Evolutionary conservation across 1,284 basidiomycete genomes (phyloP).

Genomic region (Xerocomus amazonicus): DNA sequence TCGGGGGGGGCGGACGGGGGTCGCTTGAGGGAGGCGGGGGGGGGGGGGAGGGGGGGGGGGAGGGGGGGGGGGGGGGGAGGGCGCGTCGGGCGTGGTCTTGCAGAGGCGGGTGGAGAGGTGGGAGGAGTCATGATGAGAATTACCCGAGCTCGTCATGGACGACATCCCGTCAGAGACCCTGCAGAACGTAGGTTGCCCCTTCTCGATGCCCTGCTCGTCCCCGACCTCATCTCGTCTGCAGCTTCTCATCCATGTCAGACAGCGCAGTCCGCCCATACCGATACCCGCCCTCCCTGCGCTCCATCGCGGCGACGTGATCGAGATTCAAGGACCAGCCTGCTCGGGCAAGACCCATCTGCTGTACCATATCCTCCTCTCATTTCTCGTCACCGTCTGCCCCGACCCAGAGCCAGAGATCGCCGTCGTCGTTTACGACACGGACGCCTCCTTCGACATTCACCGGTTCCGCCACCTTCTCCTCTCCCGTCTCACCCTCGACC

Average conservation of each 20-base stretch:
- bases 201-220: neutral
- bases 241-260: constrained; percentile 23
- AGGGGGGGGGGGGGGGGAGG: constrained; percentile 45
- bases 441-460: constrained; percentile 55
- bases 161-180: constrained; percentile 46
- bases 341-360: constrained; percentile 75
- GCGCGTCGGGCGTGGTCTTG: constrained; percentile 39
- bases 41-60: constrained; percentile 35
- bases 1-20: constrained; percentile 41
- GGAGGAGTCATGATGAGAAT: constrained; percentile 18
- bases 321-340: constrained; percentile 69
- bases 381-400: constrained; percentile 49
- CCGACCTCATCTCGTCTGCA: constrained; percentile 16
- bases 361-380: constrained; percentile 59
- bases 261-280: constrained; percentile 28
- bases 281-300: constrained; percentile 26
- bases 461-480: constrained; percentile 53
- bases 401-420: constrained; percentile 44
- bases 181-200: constrained; percentile 36
- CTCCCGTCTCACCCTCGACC: constrained; percentile 33
- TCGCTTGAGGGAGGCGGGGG: too few relatives aligned
- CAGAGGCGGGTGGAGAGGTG: too few relatives aligned
- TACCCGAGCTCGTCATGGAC: constrained; percentile 16
- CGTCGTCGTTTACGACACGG: constrained; percentile 66
- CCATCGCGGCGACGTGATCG: constrained; percentile 50